A percentile compares a stretch with the other conserved stretches of the same genome.
phyloP scores from a whole-genome alignment of 805 yeast species.

The Cyberlindnera veronae region DNA sequence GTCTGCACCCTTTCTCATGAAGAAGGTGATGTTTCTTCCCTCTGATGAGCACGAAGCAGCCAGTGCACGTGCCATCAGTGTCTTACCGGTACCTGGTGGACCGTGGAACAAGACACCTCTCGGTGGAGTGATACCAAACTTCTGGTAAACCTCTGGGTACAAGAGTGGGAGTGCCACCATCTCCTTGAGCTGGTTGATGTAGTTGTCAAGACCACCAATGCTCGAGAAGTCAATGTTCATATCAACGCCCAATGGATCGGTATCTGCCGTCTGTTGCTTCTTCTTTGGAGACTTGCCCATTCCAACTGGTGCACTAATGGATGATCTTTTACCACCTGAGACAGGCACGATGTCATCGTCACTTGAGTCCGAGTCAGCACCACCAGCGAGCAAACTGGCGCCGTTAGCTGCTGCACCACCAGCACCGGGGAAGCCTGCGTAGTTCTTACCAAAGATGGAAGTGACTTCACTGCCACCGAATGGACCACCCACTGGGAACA shows the following conservation, averaged over 20 bases:
- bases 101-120: constrained; percentile 97
- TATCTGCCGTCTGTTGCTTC: constrained; percentile 71
- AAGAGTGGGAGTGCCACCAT: constrained; percentile 92
- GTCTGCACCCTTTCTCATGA: constrained; percentile 98
- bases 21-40: constrained; percentile 84
- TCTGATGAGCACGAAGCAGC: constrained; percentile 93
- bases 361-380: constrained; percentile 56
- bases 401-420: too few species aligned
- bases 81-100: constrained; percentile 99
- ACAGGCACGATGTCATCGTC: constrained; percentile 56
- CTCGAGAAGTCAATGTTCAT: constrained; percentile 80
- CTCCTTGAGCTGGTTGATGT: constrained; percentile 89
- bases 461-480: constrained; percentile 95
- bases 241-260: constrained; percentile 90
- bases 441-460: constrained; percentile 71
- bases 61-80: constrained; percentile 94
- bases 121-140: constrained; percentile 91
- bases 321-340: constrained; percentile 35
- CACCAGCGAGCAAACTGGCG: constrained; percentile 23
- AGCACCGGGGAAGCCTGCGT: constrained; percentile 34
- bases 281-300: constrained; percentile 35
- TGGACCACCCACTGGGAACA: constrained; percentile 95
- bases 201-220: constrained; percentile 89
- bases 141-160: constrained; percentile 90
- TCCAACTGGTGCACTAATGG: constrained; percentile 32